These are phyloP conservation scores for Turritis glabra DNA, from an alignment of 345 rosid genomes.

Conservation along the genomic window DNA sequence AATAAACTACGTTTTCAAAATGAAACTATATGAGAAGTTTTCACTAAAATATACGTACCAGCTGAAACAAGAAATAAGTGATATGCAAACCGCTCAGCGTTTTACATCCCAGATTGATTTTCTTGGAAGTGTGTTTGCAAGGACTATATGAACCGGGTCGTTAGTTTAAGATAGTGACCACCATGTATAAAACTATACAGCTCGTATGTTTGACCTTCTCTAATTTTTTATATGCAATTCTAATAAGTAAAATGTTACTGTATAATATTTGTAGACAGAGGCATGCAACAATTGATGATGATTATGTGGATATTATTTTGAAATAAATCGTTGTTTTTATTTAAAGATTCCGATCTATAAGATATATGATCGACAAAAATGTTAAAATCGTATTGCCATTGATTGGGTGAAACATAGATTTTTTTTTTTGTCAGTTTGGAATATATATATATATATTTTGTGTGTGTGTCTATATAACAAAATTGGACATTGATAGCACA, in stretches of 20 bases:
- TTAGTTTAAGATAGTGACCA: slow-evolving; percentile 21
- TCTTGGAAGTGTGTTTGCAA: background rate
- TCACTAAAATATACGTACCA: slow-evolving; percentile 17
- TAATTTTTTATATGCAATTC: background rate
- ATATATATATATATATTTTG: too few relatives aligned
- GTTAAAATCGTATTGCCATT: background rate
- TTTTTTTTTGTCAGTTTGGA: background rate
- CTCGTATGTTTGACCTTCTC: slow-evolving; percentile 25
- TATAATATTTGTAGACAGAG: background rate
- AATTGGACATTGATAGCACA: background rate
- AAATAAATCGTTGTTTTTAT: background rate
- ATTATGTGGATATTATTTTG: background rate
- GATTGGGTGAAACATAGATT: too few relatives aligned
- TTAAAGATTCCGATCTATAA: background rate
- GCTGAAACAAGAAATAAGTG: background rate
- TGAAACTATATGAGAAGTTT: background rate
- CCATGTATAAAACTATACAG: slow-evolving; percentile 31
- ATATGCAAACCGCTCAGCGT: slow-evolving; percentile 9
- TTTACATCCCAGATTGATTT: background rate
- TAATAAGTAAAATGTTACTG: background rate
- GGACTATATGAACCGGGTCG: background rate
- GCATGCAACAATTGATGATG: background rate
- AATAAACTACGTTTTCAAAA: background rate
- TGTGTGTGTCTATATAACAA: background rate
- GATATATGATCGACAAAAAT: too few relatives aligned